Conservation (phyloP, 2,329 filamentous ascomycete genomes). For the Fonsecaea erecta region DNA sequence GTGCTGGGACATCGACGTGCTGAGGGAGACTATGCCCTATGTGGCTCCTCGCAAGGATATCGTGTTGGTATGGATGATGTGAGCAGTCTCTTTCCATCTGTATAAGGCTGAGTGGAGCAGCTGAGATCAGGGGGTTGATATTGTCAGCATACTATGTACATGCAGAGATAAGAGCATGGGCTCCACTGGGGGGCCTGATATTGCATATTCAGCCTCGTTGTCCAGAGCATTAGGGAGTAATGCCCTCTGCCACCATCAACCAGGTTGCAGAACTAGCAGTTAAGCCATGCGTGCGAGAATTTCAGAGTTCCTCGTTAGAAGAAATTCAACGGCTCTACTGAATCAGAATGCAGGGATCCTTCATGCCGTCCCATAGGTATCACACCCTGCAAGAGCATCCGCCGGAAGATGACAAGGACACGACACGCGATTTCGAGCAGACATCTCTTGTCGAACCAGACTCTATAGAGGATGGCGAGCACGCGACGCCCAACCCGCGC, state of each 20-base stretch:
- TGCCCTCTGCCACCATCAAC: not conserved
- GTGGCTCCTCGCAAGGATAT: not conserved
- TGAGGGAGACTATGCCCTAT: not conserved
- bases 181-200: not conserved
- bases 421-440: not conserved
- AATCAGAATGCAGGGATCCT: not conserved
- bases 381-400: not conserved
- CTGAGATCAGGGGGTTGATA: slow-evolving; percentile 6
- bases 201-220: not conserved
- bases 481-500: not conserved
- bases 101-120: not conserved
- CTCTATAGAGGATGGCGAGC: not conserved
- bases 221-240: not conserved
- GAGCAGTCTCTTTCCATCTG: not conserved
- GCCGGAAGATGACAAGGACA: slow-evolving; percentile 9
- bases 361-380: not conserved
- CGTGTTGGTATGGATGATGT: slow-evolving; percentile 4
- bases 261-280: not conserved
- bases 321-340: too few species aligned
- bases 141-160: slow-evolving; percentile 1
- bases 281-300: too few species aligned
- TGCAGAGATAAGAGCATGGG: slow-evolving; percentile 1
- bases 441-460: slow-evolving; percentile 4
- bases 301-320: too few species aligned
- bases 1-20: too few species aligned